phyloP scores from a whole-genome alignment of 305 asterid genomes.

The Fraxinus greggii region DNA sequence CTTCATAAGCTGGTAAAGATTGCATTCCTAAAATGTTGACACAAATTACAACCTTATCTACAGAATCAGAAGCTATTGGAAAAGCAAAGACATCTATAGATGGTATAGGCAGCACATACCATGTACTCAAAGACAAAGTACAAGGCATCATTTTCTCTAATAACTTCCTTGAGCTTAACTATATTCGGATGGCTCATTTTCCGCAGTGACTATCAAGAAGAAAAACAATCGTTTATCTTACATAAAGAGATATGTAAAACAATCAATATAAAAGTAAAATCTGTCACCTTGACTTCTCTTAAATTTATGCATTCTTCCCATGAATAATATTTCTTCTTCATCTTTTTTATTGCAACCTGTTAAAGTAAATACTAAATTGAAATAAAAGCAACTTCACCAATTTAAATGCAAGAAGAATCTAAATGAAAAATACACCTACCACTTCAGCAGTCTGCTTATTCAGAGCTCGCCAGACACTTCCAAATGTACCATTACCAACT shows the following conservation, averaged over 20 bases:
- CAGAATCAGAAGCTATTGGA: background rate
- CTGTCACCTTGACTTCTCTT: constrained; percentile 88
- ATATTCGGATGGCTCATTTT: constrained; percentile 88
- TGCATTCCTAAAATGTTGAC: constrained; percentile 55
- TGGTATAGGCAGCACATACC: constrained; percentile 43
- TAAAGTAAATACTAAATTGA: constrained; percentile 16
- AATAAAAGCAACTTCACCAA: background rate
- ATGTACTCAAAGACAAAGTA: constrained; percentile 94
- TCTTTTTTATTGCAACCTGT: constrained; percentile 90
- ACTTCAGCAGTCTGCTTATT: constrained; percentile 88
- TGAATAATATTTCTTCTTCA: constrained; percentile 84
- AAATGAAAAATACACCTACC: constrained; percentile 43
- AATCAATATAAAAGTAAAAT: constrained; percentile 23
- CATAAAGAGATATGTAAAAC: background rate
- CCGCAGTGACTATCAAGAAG: constrained; percentile 65
- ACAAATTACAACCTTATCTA: background rate
- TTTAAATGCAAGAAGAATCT: background rate
- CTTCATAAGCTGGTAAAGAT: constrained; percentile 75
- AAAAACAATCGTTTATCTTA: constrained; percentile 11
- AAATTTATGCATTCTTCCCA: constrained; percentile 95
- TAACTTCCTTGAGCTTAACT: constrained; percentile 94
- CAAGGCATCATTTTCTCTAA: constrained; percentile 77
- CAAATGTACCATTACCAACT: constrained; percentile 94
- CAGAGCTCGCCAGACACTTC: constrained; percentile 91
- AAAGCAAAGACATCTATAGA: background rate